Percentiles rank a stretch among this genome's conserved stretches.
Evolutionary conservation across 768 basidiomycete genomes (phyloP).

Genomic region (Clathrus columnatus): DNA sequence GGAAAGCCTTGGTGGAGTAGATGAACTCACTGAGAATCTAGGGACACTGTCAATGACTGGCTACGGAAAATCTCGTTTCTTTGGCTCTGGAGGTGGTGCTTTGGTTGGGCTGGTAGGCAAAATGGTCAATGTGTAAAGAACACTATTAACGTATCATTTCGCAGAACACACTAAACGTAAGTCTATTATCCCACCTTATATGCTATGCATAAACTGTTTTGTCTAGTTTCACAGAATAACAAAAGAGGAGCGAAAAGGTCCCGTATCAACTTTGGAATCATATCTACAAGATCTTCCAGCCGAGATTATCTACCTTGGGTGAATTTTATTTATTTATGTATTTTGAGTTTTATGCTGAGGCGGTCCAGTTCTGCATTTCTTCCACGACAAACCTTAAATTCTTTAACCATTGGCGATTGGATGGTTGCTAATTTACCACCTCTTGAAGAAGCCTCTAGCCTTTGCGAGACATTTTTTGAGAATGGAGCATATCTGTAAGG

Average conservation of each 20-base stretch:
- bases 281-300: not conserved
- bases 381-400: not conserved
- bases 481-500: conserved; percentile 8
- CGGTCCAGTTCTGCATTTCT: conserved; percentile 5
- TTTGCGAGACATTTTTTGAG: conserved; percentile 8
- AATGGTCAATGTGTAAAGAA: too few relatives aligned
- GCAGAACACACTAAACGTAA: too few relatives aligned
- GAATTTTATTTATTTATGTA: not conserved
- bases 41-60: conserved; percentile 9
- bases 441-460: conserved; percentile 3
- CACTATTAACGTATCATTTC: too few relatives aligned
- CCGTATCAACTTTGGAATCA: not conserved
- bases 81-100: conserved; percentile 1
- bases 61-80: conserved; percentile 8
- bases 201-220: too few relatives aligned
- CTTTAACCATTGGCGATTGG: not conserved
- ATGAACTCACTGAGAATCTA: conserved; percentile 4
- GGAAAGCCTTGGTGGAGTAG: not conserved
- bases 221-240: too few relatives aligned
- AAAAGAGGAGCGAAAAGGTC: not conserved
- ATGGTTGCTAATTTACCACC: conserved; percentile 5
- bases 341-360: not conserved
- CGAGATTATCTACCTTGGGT: conserved; percentile 3
- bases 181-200: too few relatives aligned
- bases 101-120: not conserved